Evolutionary conservation across 2,329 filamentous ascomycete genomes (phyloP).

Genomic region (Pyrenophora seminiperda): DNA sequence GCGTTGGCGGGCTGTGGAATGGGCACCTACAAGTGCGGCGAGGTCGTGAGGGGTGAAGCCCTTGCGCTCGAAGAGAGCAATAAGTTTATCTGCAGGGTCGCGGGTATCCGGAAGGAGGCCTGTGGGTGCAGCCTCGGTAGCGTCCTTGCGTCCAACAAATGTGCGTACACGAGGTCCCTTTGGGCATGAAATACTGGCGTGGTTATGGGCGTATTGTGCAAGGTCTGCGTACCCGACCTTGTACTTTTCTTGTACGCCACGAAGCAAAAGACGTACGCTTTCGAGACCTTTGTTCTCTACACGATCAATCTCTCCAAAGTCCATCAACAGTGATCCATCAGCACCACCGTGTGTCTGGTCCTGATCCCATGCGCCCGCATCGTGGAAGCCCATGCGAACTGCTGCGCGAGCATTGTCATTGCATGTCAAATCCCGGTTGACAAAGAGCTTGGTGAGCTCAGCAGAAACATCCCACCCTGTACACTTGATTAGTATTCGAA

Average conservation of each 20-base stretch:
- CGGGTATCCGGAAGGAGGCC: slow-evolving; percentile 55
- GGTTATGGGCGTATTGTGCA: slow-evolving; percentile 56
- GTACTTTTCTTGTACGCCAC: slow-evolving; percentile 49
- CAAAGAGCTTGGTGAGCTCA: slow-evolving; percentile 36
- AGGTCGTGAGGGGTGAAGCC: slow-evolving; percentile 58
- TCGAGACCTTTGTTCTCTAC: slow-evolving; percentile 55
- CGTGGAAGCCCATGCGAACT: slow-evolving; percentile 45
- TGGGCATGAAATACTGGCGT: slow-evolving; percentile 58
- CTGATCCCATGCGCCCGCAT: slow-evolving; percentile 45
- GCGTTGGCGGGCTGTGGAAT: slow-evolving; percentile 57
- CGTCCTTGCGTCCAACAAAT: slow-evolving; percentile 58
- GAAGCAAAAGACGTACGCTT: slow-evolving; percentile 48
- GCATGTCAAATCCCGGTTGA: slow-evolving; percentile 32
- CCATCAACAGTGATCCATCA: slow-evolving; percentile 50
- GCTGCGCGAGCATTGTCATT: slow-evolving; percentile 45
- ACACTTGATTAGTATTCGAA: slow-evolving; percentile 12
- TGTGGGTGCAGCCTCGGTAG: slow-evolving; percentile 47
- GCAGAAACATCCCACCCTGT: slow-evolving; percentile 39
- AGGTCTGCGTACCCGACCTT: slow-evolving; percentile 60
- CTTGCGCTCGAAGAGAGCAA: slow-evolving; percentile 57
- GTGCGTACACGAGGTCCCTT: slow-evolving; percentile 58
- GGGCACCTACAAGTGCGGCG: slow-evolving; percentile 61
- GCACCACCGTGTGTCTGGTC: slow-evolving; percentile 47
- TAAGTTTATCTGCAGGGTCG: slow-evolving; percentile 50
- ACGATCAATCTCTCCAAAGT: slow-evolving; percentile 44